A percentile compares a stretch with the other conserved stretches of the same genome.
phyloP scores from a whole-genome alignment of 169 alveolate species.

The Pseudocohnilembus persalinus region DNA sequence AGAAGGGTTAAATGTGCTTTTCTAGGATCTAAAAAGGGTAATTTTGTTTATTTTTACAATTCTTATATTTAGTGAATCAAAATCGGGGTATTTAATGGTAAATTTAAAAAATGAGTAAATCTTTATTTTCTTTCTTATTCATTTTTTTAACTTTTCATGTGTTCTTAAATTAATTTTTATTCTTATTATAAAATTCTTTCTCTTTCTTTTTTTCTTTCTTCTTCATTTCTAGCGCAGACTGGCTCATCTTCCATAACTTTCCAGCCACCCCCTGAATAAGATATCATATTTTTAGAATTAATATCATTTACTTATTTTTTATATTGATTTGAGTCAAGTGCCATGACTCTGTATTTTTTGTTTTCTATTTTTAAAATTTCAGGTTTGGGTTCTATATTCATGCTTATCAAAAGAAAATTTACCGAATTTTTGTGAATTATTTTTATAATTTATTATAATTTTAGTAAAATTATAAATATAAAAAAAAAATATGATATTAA shows the following conservation, averaged over 20 bases:
- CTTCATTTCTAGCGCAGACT: neutral
- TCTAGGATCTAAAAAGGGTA: neutral
- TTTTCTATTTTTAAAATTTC: constrained; percentile 26
- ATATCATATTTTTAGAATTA: neutral
- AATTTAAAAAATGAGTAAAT: neutral
- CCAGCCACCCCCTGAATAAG: constrained; percentile 7
- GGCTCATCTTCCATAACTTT: neutral
- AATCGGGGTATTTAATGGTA: neutral
- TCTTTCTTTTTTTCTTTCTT: constrained; percentile 10
- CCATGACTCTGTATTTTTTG: constrained; percentile 6
- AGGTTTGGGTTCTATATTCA: neutral
- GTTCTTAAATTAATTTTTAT: no score
- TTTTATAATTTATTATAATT: no score
- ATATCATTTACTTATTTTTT: neutral
- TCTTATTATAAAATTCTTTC: neutral
- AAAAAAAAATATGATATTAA: no score
- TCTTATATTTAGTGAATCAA: no score
- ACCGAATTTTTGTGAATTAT: no score
- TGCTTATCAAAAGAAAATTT: neutral
- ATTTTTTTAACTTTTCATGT: neutral
- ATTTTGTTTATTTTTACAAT: no score
- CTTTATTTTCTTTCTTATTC: neutral
- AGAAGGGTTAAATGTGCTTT: constrained; percentile 9
- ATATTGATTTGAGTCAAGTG: neutral
- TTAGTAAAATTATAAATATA: no score